These are phyloP conservation scores for Echinosphaeria canescens DNA, from an alignment of 2,329 filamentous ascomycete species.

Conservation along the genomic window DNA sequence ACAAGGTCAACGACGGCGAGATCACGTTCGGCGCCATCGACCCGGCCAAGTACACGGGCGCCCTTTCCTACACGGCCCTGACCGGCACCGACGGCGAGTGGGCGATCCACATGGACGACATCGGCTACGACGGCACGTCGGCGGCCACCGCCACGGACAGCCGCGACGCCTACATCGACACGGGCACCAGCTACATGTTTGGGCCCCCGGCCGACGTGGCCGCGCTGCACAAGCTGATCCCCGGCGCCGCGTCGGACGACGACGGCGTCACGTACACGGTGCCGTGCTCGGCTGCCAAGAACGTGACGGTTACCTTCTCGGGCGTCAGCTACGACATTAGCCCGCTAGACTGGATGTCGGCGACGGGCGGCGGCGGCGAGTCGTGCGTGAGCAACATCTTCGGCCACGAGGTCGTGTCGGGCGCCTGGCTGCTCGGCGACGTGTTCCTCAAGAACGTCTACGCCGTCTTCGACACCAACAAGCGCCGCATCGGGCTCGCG, in stretches of 20 bases:
- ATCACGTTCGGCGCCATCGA: slow-evolving; percentile 58
- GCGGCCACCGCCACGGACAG: slow-evolving; percentile 28
- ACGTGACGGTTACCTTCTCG: slow-evolving; percentile 45
- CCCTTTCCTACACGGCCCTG: slow-evolving; percentile 42
- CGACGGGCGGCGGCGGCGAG: slow-evolving; percentile 16
- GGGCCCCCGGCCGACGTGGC: slow-evolving; percentile 45
- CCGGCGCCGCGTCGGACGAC: slow-evolving; percentile 31
- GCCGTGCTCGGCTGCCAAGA: slow-evolving; percentile 44
- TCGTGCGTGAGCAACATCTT: slow-evolving; percentile 60
- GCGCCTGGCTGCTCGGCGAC: slow-evolving; percentile 64
- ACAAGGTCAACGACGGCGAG: slow-evolving; percentile 49
- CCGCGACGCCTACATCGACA: slow-evolving; percentile 54
- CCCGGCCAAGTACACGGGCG: slow-evolving; percentile 39
- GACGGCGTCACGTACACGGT: slow-evolving; percentile 44
- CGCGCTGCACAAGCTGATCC: slow-evolving; percentile 44
- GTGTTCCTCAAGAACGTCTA: slow-evolving; percentile 85
- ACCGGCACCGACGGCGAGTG: slow-evolving; percentile 31
- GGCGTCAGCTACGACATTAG: slow-evolving; percentile 44
- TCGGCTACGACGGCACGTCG: slow-evolving; percentile 35
- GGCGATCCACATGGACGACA: slow-evolving; percentile 49
- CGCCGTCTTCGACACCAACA: slow-evolving; percentile 59
- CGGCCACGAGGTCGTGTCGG: slow-evolving; percentile 42
- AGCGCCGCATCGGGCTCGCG: slow-evolving; percentile 32
- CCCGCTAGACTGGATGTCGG: slow-evolving; percentile 46
- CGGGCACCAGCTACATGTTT: slow-evolving; percentile 63